Percentiles rank a stretch among this genome's conserved stretches.
phyloP scores from a whole-genome alignment of 371 early-diverging fungal species.

The Choanephora cucurbitarum region DNA sequence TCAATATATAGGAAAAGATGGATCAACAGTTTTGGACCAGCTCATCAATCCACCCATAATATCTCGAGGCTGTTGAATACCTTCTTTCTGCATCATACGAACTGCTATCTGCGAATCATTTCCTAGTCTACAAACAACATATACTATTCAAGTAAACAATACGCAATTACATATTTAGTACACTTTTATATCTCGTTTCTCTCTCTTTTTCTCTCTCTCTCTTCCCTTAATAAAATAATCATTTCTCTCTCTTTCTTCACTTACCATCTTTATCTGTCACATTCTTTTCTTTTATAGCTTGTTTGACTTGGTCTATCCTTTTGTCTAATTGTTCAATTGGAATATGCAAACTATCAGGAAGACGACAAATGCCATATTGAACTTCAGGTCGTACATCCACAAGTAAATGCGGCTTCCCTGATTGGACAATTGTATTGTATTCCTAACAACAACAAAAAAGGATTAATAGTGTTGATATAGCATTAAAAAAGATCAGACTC shows the following conservation, averaged over 20 bases:
- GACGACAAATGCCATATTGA: conserved; percentile 81
- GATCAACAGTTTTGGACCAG: conserved; percentile 82
- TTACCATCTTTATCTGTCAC: conserved; percentile 33
- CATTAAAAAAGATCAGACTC: neutral
- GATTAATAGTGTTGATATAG: neutral
- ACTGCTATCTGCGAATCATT: conserved; percentile 92
- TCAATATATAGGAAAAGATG: conserved; percentile 83
- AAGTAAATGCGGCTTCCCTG: conserved; percentile 63
- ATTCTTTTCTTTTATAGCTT: conserved; percentile 26
- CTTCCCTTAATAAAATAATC: conserved; percentile 13
- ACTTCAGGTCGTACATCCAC: conserved; percentile 87
- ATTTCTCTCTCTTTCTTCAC: no score
- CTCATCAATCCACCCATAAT: conserved; percentile 80
- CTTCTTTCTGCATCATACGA: conserved; percentile 57
- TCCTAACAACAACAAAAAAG: conserved; percentile 25
- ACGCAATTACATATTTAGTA: neutral
- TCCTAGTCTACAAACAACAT: conserved; percentile 89
- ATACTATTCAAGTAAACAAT: conserved; percentile 54
- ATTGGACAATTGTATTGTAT: conserved; percentile 37
- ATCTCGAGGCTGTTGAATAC: conserved; percentile 63
- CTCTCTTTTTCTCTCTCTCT: conserved; percentile 1
- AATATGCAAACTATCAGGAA: conserved; percentile 68
- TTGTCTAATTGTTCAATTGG: conserved; percentile 50
- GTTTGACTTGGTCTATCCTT: conserved; percentile 42
- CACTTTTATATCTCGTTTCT: conserved; percentile 7